Evolutionary conservation across 2,329 filamentous ascomycete genomes (phyloP), one percentile per base, ranked within the genome.

Genomic region (Ophidiomyces ophidiicola): DNA sequence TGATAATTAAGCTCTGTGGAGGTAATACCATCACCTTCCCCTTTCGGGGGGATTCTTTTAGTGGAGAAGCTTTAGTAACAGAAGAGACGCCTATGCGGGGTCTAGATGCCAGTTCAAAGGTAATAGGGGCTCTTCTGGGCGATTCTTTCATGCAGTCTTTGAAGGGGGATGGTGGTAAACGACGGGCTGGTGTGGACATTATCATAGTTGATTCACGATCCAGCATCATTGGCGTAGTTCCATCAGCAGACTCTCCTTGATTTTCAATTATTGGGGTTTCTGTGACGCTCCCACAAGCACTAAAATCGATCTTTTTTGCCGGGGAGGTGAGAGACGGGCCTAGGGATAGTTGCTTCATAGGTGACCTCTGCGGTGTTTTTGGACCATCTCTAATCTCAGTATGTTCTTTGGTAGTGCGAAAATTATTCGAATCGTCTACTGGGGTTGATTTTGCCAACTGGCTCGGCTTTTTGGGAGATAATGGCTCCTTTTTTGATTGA

Each of bases 381-480:
- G 50, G 41, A 6, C 55, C 54, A 23, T 57, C 55, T 41, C 63
- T 66, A 4, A 48, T 52, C 17, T 52, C 55, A 23, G 66, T 51
- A 43, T 67, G 64, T 45, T 67, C 64, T 6, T 68, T 64, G 17
- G 62, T 56, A 10, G 46, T 44, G 3, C 38, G 42, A 47, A 3
- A 17, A 21, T 43, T 47, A 6, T 39, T 43, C 2, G 61, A 60
- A 43, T 54, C 57, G 3, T 51, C 54, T 31, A 61, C 58, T 2
- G 57, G 53, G 10, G 55, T 47, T 1, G 56, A 54, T 44, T 63
- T 68, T 12, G 63, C 57, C 25, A 68, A 51, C 44, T 68, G 65
- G 5, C 59, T 66, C 20, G 60, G 56, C 46, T 68, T 69, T 54
- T 68, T 69, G 1, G 66, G 66, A 8, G 65, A 68, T 19, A 69